A percentile compares a stretch with the other conserved stretches of the same genome.
Evolutionary conservation across 2,329 filamentous ascomycete genomes (phyloP).

Genomic region (Trichoderma sp.): DNA sequence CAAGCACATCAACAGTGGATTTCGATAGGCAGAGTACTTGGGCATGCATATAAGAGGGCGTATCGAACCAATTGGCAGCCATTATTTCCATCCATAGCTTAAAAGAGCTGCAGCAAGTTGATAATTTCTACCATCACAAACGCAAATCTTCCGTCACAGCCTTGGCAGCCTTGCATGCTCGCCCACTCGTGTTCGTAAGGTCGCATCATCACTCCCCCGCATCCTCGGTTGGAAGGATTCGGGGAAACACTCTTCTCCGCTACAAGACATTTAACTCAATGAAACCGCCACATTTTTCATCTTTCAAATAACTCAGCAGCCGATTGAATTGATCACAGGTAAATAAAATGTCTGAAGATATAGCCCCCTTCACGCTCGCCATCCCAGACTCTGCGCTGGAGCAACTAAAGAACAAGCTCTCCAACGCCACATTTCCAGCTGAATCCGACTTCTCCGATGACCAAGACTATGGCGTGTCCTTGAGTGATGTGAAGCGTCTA

Average conservation of each 20-base stretch:
- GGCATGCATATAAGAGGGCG: not conserved
- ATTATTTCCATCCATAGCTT: not conserved
- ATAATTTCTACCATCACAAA: not conserved
- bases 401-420: constrained; percentile 34
- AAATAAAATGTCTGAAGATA: constrained; percentile 16
- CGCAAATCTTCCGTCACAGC: not conserved
- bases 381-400: constrained; percentile 34
- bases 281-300: not conserved
- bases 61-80: not conserved
- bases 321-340: not conserved
- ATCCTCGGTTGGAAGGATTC: not conserved
- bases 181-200: not conserved
- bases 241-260: not conserved
- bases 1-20: not conserved
- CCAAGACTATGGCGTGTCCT: constrained; percentile 34
- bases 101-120: not conserved
- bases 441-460: constrained; percentile 35
- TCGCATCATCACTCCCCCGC: not conserved
- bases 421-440: constrained; percentile 30
- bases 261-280: not conserved
- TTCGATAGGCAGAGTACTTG: not conserved
- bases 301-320: not conserved
- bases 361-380: constrained; percentile 37
- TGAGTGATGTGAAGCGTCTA: constrained; percentile 36
- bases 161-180: not conserved